Evolutionary conservation across 257 asterid genomes (phyloP), one percentile per base, ranked within the genome.

Genomic region (Leptodermis oblonga): DNA sequence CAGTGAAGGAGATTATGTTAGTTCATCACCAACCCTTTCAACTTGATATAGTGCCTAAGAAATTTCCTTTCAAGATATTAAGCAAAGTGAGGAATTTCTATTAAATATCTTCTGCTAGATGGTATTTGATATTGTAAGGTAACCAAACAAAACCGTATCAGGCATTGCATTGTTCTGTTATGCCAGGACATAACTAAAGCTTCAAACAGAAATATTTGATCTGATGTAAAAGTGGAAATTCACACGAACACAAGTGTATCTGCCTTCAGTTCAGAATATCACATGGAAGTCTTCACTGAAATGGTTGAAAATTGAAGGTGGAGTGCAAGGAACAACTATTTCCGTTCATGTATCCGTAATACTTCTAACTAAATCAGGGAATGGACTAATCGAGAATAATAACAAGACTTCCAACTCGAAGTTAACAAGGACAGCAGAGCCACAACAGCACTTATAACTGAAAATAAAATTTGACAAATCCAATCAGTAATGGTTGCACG

Each of bases 1-100:
- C 61, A 43, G 70, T 58, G 70, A 67, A 70, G 74, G 5, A 46
- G 65, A 53, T 20, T 7, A 26, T 52, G 62, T 68, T 34, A 68
- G 62, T 28, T n/a, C 36, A 18, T 14, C 48, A n/a, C 36, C 30
- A 45, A 22, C 1, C 58, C 59, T 17, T 45, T 64, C 4, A 64
- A 42, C 6, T 42, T 42, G 13, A 6, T 42, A 5, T 10, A 62
- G n/a, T 36, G 31, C 33, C 15, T 18, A 67, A 33, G 14, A 4
- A 58, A 43, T 28, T n/a, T 30, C 39, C 60, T 28, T 28, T 30
- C 25, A 25, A 42, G 56, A 13, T 69, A 42, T 0, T n/a, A 22
- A 37, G 37, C 22, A 42, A 56, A 42, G 45, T 14, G 8, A 60
- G 30, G 5, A 69, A 31, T 15, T 58, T 26, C 18, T 25, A 48